These are phyloP conservation scores for Candida palmyrensis DNA, from an alignment of 805 yeast species.

Conservation along the genomic window DNA sequence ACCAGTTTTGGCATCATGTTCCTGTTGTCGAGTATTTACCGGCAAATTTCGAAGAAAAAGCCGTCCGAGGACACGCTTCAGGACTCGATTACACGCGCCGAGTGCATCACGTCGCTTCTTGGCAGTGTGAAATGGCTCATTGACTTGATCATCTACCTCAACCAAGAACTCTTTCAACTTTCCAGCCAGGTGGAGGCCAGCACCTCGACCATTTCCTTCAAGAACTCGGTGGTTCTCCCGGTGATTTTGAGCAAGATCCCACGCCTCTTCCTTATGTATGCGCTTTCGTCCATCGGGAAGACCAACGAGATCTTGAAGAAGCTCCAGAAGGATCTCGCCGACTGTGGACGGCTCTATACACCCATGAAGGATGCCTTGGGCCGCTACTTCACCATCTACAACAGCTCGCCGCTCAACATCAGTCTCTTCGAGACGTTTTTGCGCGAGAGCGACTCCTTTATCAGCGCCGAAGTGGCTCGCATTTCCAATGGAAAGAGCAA, in stretches of 20 bases:
- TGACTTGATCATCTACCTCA: conserved; percentile 65
- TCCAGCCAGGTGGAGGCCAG: conserved; percentile 16
- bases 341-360: conserved; percentile 33
- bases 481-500: conserved; percentile 17
- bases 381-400: conserved; percentile 43
- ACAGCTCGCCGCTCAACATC: conserved; percentile 51
- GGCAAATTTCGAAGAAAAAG: conserved; percentile 61
- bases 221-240: conserved; percentile 48
- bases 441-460: conserved; percentile 47
- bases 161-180: conserved; percentile 65
- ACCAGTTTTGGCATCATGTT: conserved; percentile 68
- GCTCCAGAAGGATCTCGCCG: conserved; percentile 46
- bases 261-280: conserved; percentile 59
- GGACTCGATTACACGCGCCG: conserved; percentile 56
- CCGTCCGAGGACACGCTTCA: conserved; percentile 46
- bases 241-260: conserved; percentile 66
- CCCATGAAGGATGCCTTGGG: conserved; percentile 52
- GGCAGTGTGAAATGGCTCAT: conserved; percentile 86
- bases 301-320: conserved; percentile 54
- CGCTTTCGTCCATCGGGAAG: conserved; percentile 61
- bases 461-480: conserved; percentile 23
- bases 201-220: conserved; percentile 16
- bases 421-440: conserved; percentile 56
- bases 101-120: conserved; percentile 53
- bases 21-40: conserved; percentile 52